These are phyloP conservation scores for Suillus subalutaceus DNA, from an alignment of 768 basidiomycete genomes.

Conservation along the genomic window DNA sequence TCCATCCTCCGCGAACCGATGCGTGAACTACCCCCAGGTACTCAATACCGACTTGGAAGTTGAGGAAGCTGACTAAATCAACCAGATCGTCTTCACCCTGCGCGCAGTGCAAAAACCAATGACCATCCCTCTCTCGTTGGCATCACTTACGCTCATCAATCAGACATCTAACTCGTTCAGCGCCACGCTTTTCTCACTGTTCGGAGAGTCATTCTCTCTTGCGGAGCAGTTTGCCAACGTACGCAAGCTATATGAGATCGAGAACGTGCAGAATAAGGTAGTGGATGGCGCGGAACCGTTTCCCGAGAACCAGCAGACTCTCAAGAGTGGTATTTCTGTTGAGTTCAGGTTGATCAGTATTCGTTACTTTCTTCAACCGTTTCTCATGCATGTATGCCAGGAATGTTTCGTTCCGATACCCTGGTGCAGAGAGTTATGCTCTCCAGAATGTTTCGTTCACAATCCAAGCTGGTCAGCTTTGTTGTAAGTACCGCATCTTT, in stretches of 20 bases:
- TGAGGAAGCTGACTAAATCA: slow-evolving; percentile 11
- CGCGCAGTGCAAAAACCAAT: slow-evolving; percentile 64
- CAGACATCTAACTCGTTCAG: slow-evolving; percentile 57
- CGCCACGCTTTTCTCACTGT: slow-evolving; percentile 48
- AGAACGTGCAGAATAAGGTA: slow-evolving; percentile 62
- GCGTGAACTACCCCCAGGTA: slow-evolving; percentile 61
- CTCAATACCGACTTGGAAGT: neutral
- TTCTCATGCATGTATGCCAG: slow-evolving; percentile 31
- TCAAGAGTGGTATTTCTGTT: slow-evolving; percentile 53
- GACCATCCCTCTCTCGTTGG: slow-evolving; percentile 65
- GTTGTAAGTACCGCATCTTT: slow-evolving; percentile 48
- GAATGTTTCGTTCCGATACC: slow-evolving; percentile 75
- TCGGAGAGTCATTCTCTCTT: slow-evolving; percentile 59
- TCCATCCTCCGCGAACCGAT: slow-evolving; percentile 56
- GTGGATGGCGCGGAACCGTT: slow-evolving; percentile 52
- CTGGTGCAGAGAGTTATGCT: slow-evolving; percentile 53
- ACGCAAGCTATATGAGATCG: slow-evolving; percentile 64
- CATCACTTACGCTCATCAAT: slow-evolving; percentile 63
- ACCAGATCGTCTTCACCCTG: slow-evolving; percentile 62
- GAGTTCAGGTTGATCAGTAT: slow-evolving; percentile 51
- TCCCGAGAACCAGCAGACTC: slow-evolving; percentile 50
- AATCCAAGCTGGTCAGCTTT: slow-evolving; percentile 70
- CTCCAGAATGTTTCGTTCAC: slow-evolving; percentile 69
- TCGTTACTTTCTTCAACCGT: slow-evolving; percentile 14
- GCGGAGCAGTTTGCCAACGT: slow-evolving; percentile 56